Base-by-base conservation (phyloP, 306 rosid species). In the Rosa persica region DNA sequence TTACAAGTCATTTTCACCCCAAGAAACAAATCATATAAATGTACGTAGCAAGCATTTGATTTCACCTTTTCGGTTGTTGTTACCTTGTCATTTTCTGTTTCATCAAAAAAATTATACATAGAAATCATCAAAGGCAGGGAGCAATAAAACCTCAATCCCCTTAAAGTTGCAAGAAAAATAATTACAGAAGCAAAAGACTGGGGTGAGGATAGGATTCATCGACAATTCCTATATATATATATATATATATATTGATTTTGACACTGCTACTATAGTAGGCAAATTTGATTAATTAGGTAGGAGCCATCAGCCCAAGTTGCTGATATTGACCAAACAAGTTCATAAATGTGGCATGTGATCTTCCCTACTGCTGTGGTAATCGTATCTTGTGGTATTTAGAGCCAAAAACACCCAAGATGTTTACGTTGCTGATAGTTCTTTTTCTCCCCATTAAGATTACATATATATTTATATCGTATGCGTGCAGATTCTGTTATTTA, bases 1-100 rank as follows among this genome's bases (percentile, higher is more conserved):
- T 68, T 74, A 9, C 40, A 52, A 40, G 80, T 78, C 70, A 51
- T 52, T 30, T 34, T 83, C 71, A 30, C 43, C 52, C 54, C 73
- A 64, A 62, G n/a, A 5, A 1, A 67, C 27, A 38, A 70, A 6
- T 12, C 8, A 51, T 72, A 40, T 6, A 22, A 22, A 58, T 58
- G 7, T 27, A 30, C 36, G 36, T 43, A 11, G 42, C 27, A 19
- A 5, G 51, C 49, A 36, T 27, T 51, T 66, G 42, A 49, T 40
- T 69, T 16, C 68, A 39, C 20, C 64, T 58, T 11, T 70, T 20
- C 27, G 61, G 78, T 4, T 61, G 67, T 62, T 62, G 20, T 13
- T 27, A 13, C 67, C 67, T 3, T 23, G 10, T 15, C 43, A 39
- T 61, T 61, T 75, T 49, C 36, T 25, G 43, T 64, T 15, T 44